Conservation (phyloP, 2,329 filamentous ascomycete species). For the Pseudonectria foliicola region DNA sequence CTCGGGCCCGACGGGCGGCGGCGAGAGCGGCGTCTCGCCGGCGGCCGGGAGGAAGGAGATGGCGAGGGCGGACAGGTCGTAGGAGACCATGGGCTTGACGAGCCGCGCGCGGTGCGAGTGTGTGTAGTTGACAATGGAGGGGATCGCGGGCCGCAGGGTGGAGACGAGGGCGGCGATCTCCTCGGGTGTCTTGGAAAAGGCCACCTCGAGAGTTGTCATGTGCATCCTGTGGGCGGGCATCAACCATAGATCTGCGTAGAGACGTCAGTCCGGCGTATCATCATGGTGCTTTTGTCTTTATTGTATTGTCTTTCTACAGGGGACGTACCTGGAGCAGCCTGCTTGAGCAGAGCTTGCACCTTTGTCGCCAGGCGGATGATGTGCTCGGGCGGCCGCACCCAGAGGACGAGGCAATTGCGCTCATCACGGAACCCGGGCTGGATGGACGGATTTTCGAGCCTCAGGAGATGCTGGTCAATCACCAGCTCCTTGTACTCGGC, state of each 20-base stretch:
- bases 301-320: too few relatives aligned
- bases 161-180: slow-evolving; percentile 61
- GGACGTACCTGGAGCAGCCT: slow-evolving; percentile 61
- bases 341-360: slow-evolving; percentile 60
- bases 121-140: slow-evolving; percentile 58
- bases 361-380: slow-evolving; percentile 59
- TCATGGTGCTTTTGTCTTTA: background rate
- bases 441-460: slow-evolving; percentile 55
- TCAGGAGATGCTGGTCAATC: slow-evolving; percentile 68
- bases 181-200: slow-evolving; percentile 65
- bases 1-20: slow-evolving; percentile 32
- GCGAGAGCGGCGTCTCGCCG: slow-evolving; percentile 43
- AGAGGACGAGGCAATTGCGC: slow-evolving; percentile 78
- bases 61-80: slow-evolving; percentile 78
- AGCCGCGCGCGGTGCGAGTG: slow-evolving; percentile 63
- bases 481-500: slow-evolving; percentile 61
- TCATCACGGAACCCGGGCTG: slow-evolving; percentile 67
- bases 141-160: slow-evolving; percentile 48
- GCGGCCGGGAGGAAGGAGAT: slow-evolving; percentile 79
- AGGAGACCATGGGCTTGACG: slow-evolving; percentile 75
- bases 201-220: slow-evolving; percentile 76
- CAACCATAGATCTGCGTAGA: slow-evolving; percentile 64
- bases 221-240: slow-evolving; percentile 77
- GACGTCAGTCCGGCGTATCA: background rate
- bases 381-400: slow-evolving; percentile 72